Evolutionary conservation across 2,329 filamentous ascomycete genomes (phyloP), one percentile per base, ranked within the genome.

Genomic region (Cytospora paraplurivora): DNA sequence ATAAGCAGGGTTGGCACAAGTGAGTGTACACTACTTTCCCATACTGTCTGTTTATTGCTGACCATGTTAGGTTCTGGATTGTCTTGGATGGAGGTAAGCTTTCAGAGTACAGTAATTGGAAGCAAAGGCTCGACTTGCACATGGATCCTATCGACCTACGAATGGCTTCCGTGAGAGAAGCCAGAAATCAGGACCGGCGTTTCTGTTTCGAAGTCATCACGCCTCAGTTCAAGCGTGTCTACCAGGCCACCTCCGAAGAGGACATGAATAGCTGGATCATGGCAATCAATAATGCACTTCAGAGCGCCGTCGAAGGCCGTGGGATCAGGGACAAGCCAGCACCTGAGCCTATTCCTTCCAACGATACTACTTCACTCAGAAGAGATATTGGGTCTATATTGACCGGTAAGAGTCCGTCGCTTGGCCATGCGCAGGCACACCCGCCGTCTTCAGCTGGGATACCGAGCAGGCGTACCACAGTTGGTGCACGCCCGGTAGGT

Each of bases 161-260:
- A 41, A 95, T 98, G 87, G 95, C 95, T 11, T 98, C 95, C 17
- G 96, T 99, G 17, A 88, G 95, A 63, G 95, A 99, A 78, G 94
- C 96, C 49, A 88, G 95, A 32, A 97, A 96, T 74, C 92, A 93
- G 1, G 96, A 99, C 71, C 86, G 95, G 33, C 87, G 95, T 6
- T 99, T 99, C 76, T 98, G 94, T 76, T 99, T 99, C 70, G 95
- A 99, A 77, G 92, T 99, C 58, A 98, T 99, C 65, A 99, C 95
- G 0, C 96, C 96, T 10, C 91, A 95, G 56, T 98, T 89, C 76
- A 98, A 96, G 71, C 88, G 95, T 62, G 93, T 98, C 17, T 99
- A 98, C 75, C 95, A 99, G 78, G 95, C 94, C 49, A 97, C 94
- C 1, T 97, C 94, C 0, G 95, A 98, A 76, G 95, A 99, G 47